Base-by-base conservation (phyloP, 352 stramenopile species). In the Phytophthora fragariae region DNA sequence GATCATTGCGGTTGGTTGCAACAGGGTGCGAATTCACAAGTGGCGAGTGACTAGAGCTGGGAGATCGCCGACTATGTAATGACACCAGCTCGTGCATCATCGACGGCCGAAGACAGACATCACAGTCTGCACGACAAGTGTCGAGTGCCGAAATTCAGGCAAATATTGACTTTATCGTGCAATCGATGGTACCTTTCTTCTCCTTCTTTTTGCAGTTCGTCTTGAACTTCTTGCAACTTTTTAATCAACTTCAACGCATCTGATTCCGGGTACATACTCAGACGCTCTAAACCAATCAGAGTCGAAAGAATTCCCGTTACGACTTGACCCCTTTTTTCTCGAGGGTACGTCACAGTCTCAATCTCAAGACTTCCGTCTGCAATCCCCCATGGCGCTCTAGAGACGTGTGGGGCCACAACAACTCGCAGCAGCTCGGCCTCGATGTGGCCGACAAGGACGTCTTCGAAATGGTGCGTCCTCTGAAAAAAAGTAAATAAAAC, bases 391-490 rank as follows among this genome's bases (percentile, higher is more conserved):
- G 88, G 82, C 88, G 70, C 79, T 95, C 10, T 95, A n/a, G n/a
- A n/a, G n/a, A 83, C 67, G 76, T 91, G 10, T 95, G 88, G 88
- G 88, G 88, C 19, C 78, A 83, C 68, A 93, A 93, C 65, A 81
- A 78, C 54, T 81, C 84, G 64, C 83, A 95, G 80, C 86, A 95
- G 65, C 72, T 94, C 29, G 84, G 88, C 0, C 74, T 93, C n/a
- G 70, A 82, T 54, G 57, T 63, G 7, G 57, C 76, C 52, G 80
- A 83, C 70, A 83, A 89, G 54, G 70, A 92, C 50, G 33, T 92
- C 35, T 88, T 85, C 59, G 86, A 93, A 49, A 64, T 90, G 62
- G 77, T 89, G 50, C 60, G 75, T 19, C 14, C 41, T n/a, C 39
- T 47, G n/a, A 12, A 9, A 39, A 39, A 3, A 39, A 9, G 8